Evolutionary conservation across 192 early-diverging fungal genomes (phyloP).

Genomic region (Mortierella claussenii): DNA sequence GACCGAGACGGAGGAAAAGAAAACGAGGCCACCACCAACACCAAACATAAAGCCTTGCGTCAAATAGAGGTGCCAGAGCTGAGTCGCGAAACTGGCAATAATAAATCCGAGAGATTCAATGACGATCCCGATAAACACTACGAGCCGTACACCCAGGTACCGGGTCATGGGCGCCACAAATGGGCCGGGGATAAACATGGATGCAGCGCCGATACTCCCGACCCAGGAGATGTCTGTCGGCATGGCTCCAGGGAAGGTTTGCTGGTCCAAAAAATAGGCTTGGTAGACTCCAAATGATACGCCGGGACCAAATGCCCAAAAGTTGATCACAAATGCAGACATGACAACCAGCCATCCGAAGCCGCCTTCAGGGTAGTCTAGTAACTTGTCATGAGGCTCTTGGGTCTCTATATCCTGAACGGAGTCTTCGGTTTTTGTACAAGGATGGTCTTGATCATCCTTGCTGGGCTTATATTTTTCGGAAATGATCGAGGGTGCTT

Average conservation of each 20-base stretch:
- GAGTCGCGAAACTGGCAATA: constrained; percentile 68
- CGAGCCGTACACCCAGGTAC: constrained; percentile 31
- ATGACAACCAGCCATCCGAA: constrained; percentile 57
- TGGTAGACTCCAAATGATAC: constrained; percentile 46
- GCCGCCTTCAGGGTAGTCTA: constrained; percentile 58
- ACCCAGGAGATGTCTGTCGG: constrained; percentile 38
- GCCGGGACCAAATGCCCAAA: constrained; percentile 35
- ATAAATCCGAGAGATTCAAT: constrained; percentile 65
- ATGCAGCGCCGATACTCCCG: constrained; percentile 55
- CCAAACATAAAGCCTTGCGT: constrained; percentile 73
- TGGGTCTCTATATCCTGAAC: neutral
- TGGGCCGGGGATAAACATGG: constrained; percentile 57
- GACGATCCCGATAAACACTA: constrained; percentile 38
- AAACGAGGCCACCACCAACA: constrained; percentile 67
- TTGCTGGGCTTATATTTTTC: too few relatives aligned
- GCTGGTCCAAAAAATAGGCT: constrained; percentile 3
- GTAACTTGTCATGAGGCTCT: neutral
- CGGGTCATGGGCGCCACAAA: constrained; percentile 47
- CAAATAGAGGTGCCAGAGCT: constrained; percentile 75
- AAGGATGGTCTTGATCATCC: neutral
- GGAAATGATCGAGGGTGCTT: too few relatives aligned
- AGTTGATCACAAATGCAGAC: constrained; percentile 54
- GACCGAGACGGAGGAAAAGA: constrained; percentile 68
- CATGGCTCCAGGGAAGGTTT: constrained; percentile 25
- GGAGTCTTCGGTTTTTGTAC: neutral